Conservation (phyloP, 441 rosid species). For the Jatropha podagrica region DNA sequence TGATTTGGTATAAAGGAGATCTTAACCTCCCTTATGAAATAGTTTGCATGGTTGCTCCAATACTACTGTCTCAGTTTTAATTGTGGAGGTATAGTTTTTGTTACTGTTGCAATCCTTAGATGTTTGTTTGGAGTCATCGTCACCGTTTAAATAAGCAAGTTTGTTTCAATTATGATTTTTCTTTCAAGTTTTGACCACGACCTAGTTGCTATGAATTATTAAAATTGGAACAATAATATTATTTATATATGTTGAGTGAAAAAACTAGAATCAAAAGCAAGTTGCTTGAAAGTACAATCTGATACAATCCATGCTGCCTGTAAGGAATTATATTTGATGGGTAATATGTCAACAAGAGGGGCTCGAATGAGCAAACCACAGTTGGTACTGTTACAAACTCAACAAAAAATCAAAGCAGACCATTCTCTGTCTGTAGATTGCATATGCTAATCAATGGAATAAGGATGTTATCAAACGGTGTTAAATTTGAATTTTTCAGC, state of each 20-base stretch:
- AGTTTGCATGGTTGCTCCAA: not conserved
- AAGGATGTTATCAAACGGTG: slow-evolving; percentile 11
- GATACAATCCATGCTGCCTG: not conserved
- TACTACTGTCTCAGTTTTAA: not conserved
- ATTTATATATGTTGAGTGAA: not conserved
- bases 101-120: not conserved
- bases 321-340: not conserved
- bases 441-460: slow-evolving; percentile 12
- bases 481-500: slow-evolving; percentile 17
- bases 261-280: not conserved
- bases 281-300: slow-evolving; percentile 12
- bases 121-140: not conserved
- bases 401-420: slow-evolving; percentile 22
- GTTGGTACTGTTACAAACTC: slow-evolving; percentile 19
- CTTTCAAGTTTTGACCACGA: not conserved
- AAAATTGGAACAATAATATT: no score
- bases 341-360: slow-evolving; percentile 11
- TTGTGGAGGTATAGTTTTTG: not conserved
- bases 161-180: not conserved
- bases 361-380: slow-evolving; percentile 17
- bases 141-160: not conserved
- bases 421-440: slow-evolving; percentile 2
- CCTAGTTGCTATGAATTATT: not conserved
- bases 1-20: not conserved
- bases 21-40: not conserved